Percentiles rank a stretch among this genome's conserved stretches.
Conservation (phyloP, 140 eudicot genomes). For the Cichorium intybus region DNA sequence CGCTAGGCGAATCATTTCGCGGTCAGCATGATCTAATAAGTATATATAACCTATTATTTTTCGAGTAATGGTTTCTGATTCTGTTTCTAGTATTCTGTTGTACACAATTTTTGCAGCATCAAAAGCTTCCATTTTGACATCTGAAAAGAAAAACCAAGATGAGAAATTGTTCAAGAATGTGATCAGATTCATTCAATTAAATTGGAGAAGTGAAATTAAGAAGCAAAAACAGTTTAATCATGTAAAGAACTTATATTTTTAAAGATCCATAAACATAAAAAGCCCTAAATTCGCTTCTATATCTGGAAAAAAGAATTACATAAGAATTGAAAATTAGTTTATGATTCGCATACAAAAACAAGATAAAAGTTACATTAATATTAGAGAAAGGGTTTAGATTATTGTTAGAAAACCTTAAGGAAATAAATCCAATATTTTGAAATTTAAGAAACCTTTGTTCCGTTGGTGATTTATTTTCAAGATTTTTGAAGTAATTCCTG, state of each 20-base stretch:
- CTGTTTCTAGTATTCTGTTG: slow-evolving; percentile 50
- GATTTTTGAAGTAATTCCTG: neutral
- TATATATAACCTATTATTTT: slow-evolving; percentile 54
- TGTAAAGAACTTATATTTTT: slow-evolving; percentile 1
- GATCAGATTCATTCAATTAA: neutral
- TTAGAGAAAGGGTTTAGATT: neutral
- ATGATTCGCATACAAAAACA: neutral
- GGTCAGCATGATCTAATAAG: slow-evolving; percentile 44
- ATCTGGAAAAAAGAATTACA: neutral
- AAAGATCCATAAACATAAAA: slow-evolving; percentile 4
- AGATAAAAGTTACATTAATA: neutral
- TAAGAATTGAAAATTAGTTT: neutral
- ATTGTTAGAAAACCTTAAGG: neutral
- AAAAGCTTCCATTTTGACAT: slow-evolving; percentile 52
- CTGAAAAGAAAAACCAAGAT: slow-evolving; percentile 26
- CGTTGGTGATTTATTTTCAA: neutral
- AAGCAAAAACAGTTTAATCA: neutral
- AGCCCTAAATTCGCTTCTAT: slow-evolving; percentile 14
- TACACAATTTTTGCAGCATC: slow-evolving; percentile 59
- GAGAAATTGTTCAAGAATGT: slow-evolving; percentile 12
- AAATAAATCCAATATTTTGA: slow-evolving; percentile 1
- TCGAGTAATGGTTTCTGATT: slow-evolving; percentile 48
- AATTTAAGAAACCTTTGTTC: slow-evolving; percentile 22
- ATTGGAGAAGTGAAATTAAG: neutral
- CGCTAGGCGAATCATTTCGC: slow-evolving; percentile 61